Conservation (phyloP, 2,329 filamentous ascomycete species). For the Fusarium sp. region DNA sequence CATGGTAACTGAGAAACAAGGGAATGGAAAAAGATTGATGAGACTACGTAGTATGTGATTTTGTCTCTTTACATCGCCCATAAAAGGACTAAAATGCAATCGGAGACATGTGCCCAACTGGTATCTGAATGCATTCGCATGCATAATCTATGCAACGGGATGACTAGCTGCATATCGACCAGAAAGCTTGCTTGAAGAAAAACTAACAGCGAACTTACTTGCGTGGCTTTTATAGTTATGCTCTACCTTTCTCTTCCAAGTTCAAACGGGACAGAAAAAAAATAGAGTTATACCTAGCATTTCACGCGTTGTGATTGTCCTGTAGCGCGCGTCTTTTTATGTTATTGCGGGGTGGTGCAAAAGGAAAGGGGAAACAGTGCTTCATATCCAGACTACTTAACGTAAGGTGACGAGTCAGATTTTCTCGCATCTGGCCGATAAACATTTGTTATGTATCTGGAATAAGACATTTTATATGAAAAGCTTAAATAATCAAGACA, state of each 20-base stretch:
- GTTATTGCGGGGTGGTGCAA: conserved; percentile 35
- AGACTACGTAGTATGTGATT: neutral
- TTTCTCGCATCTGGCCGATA: conserved; percentile 23
- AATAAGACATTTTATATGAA: conserved; percentile 18
- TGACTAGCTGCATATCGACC: conserved; percentile 22
- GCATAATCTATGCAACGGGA: conserved; percentile 20
- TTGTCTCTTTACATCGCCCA: neutral
- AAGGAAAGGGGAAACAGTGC: conserved; percentile 25
- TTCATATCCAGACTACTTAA: neutral
- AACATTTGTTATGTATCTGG: neutral
- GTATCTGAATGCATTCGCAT: conserved; percentile 14
- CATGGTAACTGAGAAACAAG: conserved; percentile 11
- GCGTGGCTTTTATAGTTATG: neutral
- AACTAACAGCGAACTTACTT: neutral
- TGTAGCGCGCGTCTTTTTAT: conserved; percentile 32
- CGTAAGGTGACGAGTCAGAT: conserved; percentile 30
- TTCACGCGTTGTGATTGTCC: conserved; percentile 26
- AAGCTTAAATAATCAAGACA: conserved; percentile 23
- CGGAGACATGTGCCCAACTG: conserved; percentile 4
- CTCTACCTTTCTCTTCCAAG: neutral
- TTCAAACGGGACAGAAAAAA: neutral
- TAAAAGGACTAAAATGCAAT: neutral
- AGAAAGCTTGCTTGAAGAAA: neutral
- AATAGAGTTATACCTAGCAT: conserved; percentile 20
- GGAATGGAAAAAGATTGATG: conserved; percentile 21